phyloP scores from a whole-genome alignment of 2,329 filamentous ascomycete species.

The Fonsecaea multimorphosa region DNA sequence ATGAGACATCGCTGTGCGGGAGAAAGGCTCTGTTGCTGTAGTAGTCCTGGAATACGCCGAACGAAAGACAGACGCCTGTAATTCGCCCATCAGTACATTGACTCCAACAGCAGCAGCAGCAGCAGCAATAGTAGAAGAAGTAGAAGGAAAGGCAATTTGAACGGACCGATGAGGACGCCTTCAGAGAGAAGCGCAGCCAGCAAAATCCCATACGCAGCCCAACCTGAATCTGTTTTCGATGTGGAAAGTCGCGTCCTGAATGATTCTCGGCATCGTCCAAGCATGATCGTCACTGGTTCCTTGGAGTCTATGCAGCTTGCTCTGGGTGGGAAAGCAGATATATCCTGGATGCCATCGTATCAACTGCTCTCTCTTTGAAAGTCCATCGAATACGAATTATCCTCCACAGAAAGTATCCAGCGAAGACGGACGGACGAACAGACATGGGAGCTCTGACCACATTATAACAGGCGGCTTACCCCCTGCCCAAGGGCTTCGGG shows the following conservation, averaged over 20 bases:
- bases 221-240: slow-evolving; percentile 11
- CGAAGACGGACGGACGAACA: not conserved
- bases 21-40: slow-evolving; percentile 14
- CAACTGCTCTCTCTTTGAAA: not conserved
- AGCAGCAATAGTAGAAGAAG: too few species aligned
- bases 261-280: not conserved
- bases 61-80: slow-evolving; percentile 23
- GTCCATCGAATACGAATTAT: not conserved
- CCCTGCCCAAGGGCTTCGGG: not conserved
- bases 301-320: not conserved
- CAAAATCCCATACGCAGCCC: slow-evolving; percentile 12
- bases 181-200: slow-evolving; percentile 16
- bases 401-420: not conserved
- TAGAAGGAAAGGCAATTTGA: not conserved
- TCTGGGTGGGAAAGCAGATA: not conserved
- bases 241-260: not conserved
- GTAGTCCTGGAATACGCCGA: slow-evolving; percentile 31
- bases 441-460: not conserved
- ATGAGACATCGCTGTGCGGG: slow-evolving; percentile 1
- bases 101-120: not conserved
- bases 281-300: not conserved
- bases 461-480: not conserved
- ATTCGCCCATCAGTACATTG: not conserved
- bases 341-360: not conserved
- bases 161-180: slow-evolving; percentile 20